These are phyloP conservation scores for Aphanomyces cochlioides DNA, from an alignment of 352 stramenopile species.

Conservation along the genomic window DNA sequence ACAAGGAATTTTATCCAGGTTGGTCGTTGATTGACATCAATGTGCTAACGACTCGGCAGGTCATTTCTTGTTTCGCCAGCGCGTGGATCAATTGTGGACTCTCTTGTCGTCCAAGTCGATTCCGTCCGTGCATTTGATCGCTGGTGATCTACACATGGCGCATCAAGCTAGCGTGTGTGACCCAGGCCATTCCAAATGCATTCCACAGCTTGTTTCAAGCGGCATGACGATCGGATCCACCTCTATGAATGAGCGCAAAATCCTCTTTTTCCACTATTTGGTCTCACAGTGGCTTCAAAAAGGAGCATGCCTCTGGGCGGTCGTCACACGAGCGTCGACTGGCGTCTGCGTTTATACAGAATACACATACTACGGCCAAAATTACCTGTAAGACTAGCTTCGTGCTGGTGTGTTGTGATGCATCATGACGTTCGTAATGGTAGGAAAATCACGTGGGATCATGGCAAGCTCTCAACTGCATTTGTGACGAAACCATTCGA, in stretches of 20 bases:
- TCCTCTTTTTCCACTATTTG: constrained; percentile 54
- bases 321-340: neutral
- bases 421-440: neutral
- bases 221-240: constrained; percentile 59
- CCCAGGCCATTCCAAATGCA: constrained; percentile 29
- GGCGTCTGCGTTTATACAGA: constrained; percentile 43
- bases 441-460: constrained; percentile 5
- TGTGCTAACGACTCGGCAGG: neutral
- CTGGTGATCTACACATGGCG: constrained; percentile 61
- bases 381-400: constrained; percentile 49
- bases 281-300: constrained; percentile 43
- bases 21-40: neutral
- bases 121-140: constrained; percentile 41
- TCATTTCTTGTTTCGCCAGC: constrained; percentile 39
- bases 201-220: constrained; percentile 67
- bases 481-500: constrained; percentile 12
- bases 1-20: constrained; percentile 66
- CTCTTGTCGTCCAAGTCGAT: constrained; percentile 27
- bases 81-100: constrained; percentile 36
- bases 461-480: neutral
- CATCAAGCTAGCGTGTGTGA: constrained; percentile 49
- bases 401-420: neutral
- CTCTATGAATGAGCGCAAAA: constrained; percentile 47
- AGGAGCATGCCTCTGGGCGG: constrained; percentile 6
- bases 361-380: constrained; percentile 52